Evolutionary conservation across 345 rosid species (phyloP), one percentile per base, ranked within the genome.

Genomic region (Camelina neglecta): DNA sequence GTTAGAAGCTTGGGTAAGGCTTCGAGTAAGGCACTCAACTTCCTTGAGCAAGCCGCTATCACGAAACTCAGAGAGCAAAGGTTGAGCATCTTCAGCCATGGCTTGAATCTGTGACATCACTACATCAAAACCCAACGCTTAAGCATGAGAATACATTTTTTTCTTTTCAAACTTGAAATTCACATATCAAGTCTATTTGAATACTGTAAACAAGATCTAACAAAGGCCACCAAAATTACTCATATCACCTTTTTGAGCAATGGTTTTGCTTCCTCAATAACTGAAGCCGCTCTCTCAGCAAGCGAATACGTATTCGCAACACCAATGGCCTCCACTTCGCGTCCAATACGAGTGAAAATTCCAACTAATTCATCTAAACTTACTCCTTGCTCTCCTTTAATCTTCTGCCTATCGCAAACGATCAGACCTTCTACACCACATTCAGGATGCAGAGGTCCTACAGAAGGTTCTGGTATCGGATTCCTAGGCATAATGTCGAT

Each of bases 21-120:
- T 92, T 84, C 86, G 87, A 45, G 98, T 90, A 69, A 96, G 87
- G 76, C 59, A 65, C 77, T 96, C 94, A 79, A 93, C 89, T 75
- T 95, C 98, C 81, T 90, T 93, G 57, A 95, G 90, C 81, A 95
- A 82, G 78, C 92, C 96, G 23, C 90, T 87, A 50, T 93, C 86
- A 73, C 88, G 90, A 83, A 93, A 79, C 81, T 89, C 98, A n/a
- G 97, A 62, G 44, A 95, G 87, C 82, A 93, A 87, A 81, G 98
- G 99, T 84, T 93, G 94, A 67, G 92, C 83, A 85, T 92, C 99
- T 84, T 88, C 96, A 59, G 99, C 87, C 93, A 95, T 92, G 86
- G 91, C 97, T 85, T 92, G 79, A 51, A 96, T 89, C 97, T 93
- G 98, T 81, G 89, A 92, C 77, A 87, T 86, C 83, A 89, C 86